Base-by-base conservation (phyloP, 1,284 basidiomycete genomes). In the Xerocomus amazonicus region DNA sequence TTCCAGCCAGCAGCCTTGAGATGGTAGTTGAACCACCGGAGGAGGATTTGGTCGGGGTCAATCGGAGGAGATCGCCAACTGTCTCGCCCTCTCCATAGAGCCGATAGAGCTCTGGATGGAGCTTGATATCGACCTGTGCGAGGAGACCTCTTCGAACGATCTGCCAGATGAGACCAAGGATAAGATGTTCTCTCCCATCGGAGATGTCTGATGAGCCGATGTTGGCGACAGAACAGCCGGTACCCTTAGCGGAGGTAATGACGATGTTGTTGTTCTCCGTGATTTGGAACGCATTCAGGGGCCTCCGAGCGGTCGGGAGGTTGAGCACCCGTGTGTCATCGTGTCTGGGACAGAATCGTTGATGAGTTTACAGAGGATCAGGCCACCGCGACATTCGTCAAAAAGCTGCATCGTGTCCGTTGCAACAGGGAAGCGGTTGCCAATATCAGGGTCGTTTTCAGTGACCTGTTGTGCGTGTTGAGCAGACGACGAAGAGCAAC, bases 211-310 rank as follows among this genome's bases (percentile, higher is more conserved):
- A 80, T 0, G 96, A 89, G 33, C 97, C 96, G 58, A 99, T 97
- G 73, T 99, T 99, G 70, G 99, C 96, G 46, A 98, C 94, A 7
- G 91, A 95, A 69, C 96, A 97, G 33, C 96, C 96, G 59, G 99
- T 98, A 69, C 91, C 96, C 72, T 97, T 96, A 38, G 96, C 85
- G 31, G 97, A 99, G 9, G 92, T 90, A 72, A 99, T 97, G 67
- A 99, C 96, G 61, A 99, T 96, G 73, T 98, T 99, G 79, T 99
- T 98, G 78, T 99, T 99, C 71, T 99, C 96, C 0, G 96, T 98
- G 69, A 97, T 97, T 67, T 98, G 94, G 83, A 99, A 99, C 0
- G 90, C 90, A 67, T 93, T 97, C 51, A 95, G 81, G 19, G 83
- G 83, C 69, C 91, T 94, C 40, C 80, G 78, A 6, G 78, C 61